These are phyloP conservation scores for Mycosarcoma mackinlayi DNA, from an alignment of 1,284 basidiomycete genomes.

Conservation along the genomic window DNA sequence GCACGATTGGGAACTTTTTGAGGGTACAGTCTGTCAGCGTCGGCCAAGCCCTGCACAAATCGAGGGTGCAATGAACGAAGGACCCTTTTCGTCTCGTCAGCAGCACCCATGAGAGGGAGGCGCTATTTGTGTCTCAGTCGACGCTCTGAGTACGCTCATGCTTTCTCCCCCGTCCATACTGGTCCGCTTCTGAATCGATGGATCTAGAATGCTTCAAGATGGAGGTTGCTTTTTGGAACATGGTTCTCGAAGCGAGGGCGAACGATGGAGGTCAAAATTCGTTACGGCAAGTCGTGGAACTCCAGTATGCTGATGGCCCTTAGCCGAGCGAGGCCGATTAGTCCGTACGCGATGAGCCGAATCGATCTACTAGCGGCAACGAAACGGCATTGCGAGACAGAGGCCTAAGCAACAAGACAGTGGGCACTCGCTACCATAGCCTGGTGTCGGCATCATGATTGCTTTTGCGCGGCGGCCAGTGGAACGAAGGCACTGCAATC, in stretches of 20 bases:
- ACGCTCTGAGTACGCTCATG: no score
- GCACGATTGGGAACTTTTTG: neutral
- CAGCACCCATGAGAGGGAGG: neutral
- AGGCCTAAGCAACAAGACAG: no score
- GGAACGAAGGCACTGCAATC: no score
- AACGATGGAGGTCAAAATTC: no score
- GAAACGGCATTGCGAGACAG: neutral
- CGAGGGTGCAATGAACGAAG: neutral
- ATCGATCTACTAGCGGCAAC: neutral
- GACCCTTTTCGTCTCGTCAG: conserved; percentile 5
- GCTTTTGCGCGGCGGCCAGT: no score
- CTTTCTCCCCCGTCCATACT: no score
- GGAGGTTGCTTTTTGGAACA: neutral
- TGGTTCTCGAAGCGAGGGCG: conserved; percentile 3
- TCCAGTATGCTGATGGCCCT: no score
- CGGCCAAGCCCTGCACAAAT: neutral
- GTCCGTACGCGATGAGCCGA: conserved; percentile 2
- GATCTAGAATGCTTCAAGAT: conserved; percentile 7
- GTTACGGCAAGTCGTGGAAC: no score
- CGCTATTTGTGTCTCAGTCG: neutral
- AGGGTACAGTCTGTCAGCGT: neutral
- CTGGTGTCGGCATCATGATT: no score
- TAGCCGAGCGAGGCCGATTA: conserved; percentile 7
- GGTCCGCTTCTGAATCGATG: conserved; percentile 16
- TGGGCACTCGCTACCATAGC: no score